phyloP scores from a whole-genome alignment of 257 asterid genomes.

The Primulina eburnea region DNA sequence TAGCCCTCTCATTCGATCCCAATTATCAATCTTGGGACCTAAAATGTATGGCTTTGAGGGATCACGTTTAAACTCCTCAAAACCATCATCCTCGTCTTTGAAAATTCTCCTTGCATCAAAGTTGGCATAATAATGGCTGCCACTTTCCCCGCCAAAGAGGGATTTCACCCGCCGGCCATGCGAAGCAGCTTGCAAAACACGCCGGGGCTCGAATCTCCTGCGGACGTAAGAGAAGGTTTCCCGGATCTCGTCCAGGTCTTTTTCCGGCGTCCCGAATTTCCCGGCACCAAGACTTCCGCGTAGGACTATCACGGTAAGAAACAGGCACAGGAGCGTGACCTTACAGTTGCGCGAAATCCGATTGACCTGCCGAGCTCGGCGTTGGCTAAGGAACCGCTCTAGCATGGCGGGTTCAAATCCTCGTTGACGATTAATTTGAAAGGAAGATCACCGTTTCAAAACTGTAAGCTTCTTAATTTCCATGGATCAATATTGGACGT shows the following conservation, averaged over 20 bases:
- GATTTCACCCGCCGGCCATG: background rate
- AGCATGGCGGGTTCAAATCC: conserved; percentile 28
- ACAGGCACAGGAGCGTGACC: conserved; percentile 44
- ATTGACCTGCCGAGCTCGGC: conserved; percentile 40
- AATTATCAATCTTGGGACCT: conserved; percentile 50
- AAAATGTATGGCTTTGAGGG: conserved; percentile 42
- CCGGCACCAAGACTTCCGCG: conserved; percentile 54
- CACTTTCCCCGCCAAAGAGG: background rate
- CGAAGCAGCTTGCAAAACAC: conserved; percentile 39
- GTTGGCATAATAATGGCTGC: conserved; percentile 31
- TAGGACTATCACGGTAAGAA: conserved; percentile 42
- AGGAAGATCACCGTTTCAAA: conserved; percentile 11
- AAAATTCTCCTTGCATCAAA: conserved; percentile 45
- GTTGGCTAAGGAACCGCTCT: conserved; percentile 35
- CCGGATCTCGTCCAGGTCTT: conserved; percentile 52
- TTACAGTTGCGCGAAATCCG: conserved; percentile 40
- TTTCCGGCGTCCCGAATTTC: conserved; percentile 53
- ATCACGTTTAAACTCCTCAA: conserved; percentile 39
- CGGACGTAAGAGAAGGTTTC: conserved; percentile 43
- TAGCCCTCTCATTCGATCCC: conserved; percentile 55
- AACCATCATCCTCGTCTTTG: conserved; percentile 52
- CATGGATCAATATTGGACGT: conserved; percentile 15
- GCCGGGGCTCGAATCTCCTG: background rate
- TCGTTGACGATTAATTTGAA: background rate
- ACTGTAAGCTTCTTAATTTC: background rate